Conservation (phyloP, 2,329 filamentous ascomycete genomes). For the Colletotrichum chrysophilum region DNA sequence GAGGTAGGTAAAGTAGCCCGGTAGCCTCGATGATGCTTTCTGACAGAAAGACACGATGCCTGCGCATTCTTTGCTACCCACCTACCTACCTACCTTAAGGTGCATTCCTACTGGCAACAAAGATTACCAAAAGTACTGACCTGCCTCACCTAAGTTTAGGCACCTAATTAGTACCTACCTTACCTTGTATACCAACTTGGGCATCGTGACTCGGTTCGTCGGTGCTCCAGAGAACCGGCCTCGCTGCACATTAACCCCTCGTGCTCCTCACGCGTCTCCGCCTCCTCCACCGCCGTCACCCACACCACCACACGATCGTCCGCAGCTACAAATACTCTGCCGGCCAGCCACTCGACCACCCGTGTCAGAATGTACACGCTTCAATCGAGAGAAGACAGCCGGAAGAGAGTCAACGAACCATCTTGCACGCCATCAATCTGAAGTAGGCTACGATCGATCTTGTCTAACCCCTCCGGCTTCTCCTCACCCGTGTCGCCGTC, state of each 20-base stretch:
- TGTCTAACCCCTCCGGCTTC: background rate
- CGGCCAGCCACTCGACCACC: background rate
- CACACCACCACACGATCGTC: background rate
- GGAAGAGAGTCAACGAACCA: background rate
- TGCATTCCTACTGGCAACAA: background rate
- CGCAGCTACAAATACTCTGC: background rate
- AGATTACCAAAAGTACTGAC: background rate
- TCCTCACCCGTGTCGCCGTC: background rate
- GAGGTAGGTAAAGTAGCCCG: background rate
- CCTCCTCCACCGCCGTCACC: background rate
- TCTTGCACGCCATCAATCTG: background rate
- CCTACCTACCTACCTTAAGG: background rate
- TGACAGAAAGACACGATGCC: background rate
- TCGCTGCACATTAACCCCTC: constrained; percentile 14
- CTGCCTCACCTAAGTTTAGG: background rate
- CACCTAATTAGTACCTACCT: background rate
- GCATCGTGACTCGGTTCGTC: background rate
- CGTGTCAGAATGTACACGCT: background rate
- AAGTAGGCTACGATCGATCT: background rate
- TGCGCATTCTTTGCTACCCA: background rate
- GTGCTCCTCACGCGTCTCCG: background rate
- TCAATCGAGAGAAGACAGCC: background rate
- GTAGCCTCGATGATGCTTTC: background rate
- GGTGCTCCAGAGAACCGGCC: constrained; percentile 12
- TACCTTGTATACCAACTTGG: background rate